Base-by-base conservation (phyloP, 768 basidiomycete species). In the Calocera viscosa region DNA sequence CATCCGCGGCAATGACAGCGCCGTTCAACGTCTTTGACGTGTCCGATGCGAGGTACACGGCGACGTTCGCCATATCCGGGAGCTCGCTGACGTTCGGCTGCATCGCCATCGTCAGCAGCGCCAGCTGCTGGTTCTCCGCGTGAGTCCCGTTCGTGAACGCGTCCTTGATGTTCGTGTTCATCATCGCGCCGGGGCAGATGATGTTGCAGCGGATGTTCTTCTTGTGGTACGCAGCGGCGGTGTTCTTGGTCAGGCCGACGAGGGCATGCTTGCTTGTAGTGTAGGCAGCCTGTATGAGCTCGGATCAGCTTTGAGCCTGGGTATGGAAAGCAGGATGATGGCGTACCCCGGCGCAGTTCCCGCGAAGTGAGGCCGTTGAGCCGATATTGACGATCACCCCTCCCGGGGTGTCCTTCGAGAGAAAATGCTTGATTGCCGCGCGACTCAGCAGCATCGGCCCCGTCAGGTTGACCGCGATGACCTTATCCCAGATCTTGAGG, bases 191-290 rank as follows among this genome's bases (percentile, higher is more conserved):
- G 22, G 65, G 65, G n/a, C 40, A 43, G 43, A 66, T 49, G 43
- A 49, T 47, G 65, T 66, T 66, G 47, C 65, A 66, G 8, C 65
- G 65, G 24, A 66, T 66, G 32, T 49, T 49, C 47, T 66, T 30
- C 17, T 47, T 49, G 30, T 34, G 43, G 32, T 66, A 49, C n/a
- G 40, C 30, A 34, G 49, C 43, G 12, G 65, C 43, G 2, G 65
- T 49, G 33, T 35, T 49, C 49, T 53, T 66, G 1, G 65, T 66
- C 65, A 66, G 32, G n/a, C 43, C 65, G 22, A 49, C 35, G 19
- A 66, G 7, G 11, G 65, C 65, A 17, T 66, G 65, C 22, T 66
- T 66, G n/a, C 40, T 47, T 1, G 65, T 28, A n/a, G 65, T 34
- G 24, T 66, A 66, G 1, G 65, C 65, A 22, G 43, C 43, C 32